Conservation (phyloP, 768 basidiomycete species). For the Hygrocybe punicea region DNA sequence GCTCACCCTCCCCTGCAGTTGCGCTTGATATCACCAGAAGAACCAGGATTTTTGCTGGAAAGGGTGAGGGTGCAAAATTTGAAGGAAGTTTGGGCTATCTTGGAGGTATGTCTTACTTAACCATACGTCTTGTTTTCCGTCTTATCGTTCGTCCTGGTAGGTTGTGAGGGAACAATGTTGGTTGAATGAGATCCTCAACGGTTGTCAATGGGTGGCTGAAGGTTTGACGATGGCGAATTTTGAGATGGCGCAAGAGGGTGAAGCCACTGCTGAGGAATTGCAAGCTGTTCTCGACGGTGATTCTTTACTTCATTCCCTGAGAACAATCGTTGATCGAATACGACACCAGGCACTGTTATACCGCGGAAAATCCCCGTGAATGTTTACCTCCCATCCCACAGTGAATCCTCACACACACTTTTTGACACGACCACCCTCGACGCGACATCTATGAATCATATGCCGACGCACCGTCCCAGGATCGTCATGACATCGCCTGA, state of each 20-base stretch:
- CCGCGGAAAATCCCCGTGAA: conserved; percentile 73
- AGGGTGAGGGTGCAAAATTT: conserved; percentile 67
- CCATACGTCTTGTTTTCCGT: conserved; percentile 5
- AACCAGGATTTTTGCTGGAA: conserved; percentile 73
- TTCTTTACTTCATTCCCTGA: conserved; percentile 3
- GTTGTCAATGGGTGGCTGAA: conserved; percentile 63
- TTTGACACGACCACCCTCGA: conserved; percentile 44
- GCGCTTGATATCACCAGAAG: conserved; percentile 63
- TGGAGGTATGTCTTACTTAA: conserved; percentile 50
- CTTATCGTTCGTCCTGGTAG: conserved; percentile 30
- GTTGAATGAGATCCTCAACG: conserved; percentile 68
- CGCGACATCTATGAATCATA: conserved; percentile 34
- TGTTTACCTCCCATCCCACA: conserved; percentile 52
- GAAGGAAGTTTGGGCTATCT: conserved; percentile 69
- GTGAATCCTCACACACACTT: conserved; percentile 34
- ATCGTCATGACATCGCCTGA: conserved; percentile 69
- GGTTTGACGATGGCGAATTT: conserved; percentile 29
- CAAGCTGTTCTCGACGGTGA: conserved; percentile 63
- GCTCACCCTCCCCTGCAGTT: conserved; percentile 68
- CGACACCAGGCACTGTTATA: conserved; percentile 43
- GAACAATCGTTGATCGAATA: not conserved
- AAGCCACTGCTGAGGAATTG: conserved; percentile 54
- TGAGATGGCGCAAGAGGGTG: conserved; percentile 30
- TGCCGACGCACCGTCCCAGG: conserved; percentile 42
- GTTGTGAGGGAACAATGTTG: conserved; percentile 82